Percentiles rank a stretch among this genome's conserved stretches.
These are phyloP conservation scores for Lenwebbia sp. DNA, from an alignment of 345 rosid species.

Conservation along the genomic window DNA sequence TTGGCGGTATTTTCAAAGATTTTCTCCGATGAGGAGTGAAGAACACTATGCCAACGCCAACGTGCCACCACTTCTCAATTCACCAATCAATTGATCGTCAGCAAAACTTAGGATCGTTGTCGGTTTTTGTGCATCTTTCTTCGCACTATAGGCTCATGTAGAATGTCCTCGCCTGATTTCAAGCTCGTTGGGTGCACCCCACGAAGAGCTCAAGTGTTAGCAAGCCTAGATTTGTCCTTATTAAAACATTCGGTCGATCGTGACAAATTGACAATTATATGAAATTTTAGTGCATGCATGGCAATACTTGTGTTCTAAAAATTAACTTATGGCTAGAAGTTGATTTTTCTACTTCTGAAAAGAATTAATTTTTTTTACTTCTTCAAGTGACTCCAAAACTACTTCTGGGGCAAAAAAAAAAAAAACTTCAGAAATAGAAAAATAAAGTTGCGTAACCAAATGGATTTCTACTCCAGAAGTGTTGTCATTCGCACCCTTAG, in stretches of 20 bases:
- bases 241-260: fast-evolving
- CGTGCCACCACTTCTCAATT: not conserved
- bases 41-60: not conserved
- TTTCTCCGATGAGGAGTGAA: not conserved
- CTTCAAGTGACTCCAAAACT: too few relatives aligned
- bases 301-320: too few relatives aligned
- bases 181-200: not conserved
- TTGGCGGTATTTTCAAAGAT: not conserved
- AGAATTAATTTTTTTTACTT: too few relatives aligned
- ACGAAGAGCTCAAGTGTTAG: not conserved
- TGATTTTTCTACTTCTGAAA: too few relatives aligned
- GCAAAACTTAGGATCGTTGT: not conserved
- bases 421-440: too few relatives aligned
- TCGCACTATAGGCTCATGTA: not conserved
- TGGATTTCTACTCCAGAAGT: too few relatives aligned
- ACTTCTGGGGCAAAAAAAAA: too few relatives aligned
- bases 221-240: not conserved
- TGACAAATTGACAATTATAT: too few relatives aligned
- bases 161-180: not conserved
- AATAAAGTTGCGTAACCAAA: too few relatives aligned
- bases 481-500: too few relatives aligned
- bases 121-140: not conserved
- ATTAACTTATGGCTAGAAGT: too few relatives aligned
- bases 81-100: not conserved
- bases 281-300: not conserved